phyloP scores from a whole-genome alignment of 2,329 filamentous ascomycete genomes.

The Beauveria bassiana region DNA sequence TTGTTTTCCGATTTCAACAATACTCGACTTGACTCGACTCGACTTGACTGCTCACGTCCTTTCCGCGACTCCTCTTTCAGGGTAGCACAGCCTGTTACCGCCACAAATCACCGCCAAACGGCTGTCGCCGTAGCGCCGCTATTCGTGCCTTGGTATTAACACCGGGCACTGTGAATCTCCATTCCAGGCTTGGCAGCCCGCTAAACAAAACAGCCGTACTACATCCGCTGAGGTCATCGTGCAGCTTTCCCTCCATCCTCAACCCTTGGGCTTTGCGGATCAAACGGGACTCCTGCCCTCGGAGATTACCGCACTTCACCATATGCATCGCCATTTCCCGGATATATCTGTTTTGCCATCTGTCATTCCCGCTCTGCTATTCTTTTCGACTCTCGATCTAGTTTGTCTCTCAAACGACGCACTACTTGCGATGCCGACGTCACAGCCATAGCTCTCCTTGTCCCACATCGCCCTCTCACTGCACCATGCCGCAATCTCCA shows the following conservation, averaged over 20 bases:
- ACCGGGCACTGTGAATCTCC: not conserved
- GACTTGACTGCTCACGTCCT: not conserved
- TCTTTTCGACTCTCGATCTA: not conserved
- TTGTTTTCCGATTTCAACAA: no score
- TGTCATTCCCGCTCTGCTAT: not conserved
- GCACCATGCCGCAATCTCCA: conserved; percentile 5
- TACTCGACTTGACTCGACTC: no score
- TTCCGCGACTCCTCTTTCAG: not conserved
- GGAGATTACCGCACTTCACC: not conserved
- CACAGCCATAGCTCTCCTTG: not conserved
- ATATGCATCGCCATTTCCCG: not conserved
- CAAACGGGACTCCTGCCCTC: not conserved
- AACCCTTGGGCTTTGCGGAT: not conserved
- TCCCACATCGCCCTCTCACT: not conserved
- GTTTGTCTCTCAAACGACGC: not conserved
- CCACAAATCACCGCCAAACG: not conserved
- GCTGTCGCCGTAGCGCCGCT: not conserved
- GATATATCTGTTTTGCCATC: not conserved
- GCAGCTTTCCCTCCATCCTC: conserved; percentile 6
- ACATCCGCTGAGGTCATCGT: conserved; percentile 10
- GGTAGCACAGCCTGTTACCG: not conserved
- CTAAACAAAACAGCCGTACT: not conserved
- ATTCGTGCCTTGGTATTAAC: not conserved
- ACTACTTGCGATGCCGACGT: not conserved
- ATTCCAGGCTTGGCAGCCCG: not conserved